Conservation (phyloP, 2,329 filamentous ascomycete species). For the Aspergillus alliaceus region DNA sequence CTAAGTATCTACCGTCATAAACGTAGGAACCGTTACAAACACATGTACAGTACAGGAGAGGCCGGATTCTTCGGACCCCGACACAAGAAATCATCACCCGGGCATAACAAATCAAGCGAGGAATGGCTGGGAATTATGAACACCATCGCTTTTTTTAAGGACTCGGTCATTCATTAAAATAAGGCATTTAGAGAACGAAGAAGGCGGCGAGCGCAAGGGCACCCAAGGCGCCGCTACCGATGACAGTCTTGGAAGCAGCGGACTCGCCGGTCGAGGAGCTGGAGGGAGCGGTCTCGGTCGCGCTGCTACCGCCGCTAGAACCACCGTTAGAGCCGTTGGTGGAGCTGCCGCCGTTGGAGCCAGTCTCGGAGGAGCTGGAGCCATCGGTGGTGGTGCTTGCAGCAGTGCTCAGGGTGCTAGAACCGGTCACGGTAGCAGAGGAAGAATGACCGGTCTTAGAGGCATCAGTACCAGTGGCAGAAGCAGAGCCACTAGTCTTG, state of each 20-base stretch:
- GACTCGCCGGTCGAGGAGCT: conserved; percentile 20
- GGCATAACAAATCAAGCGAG: conserved; percentile 2
- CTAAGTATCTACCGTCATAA: conserved; percentile 10
- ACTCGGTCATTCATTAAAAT: conserved; percentile 1
- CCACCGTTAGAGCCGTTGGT: conserved; percentile 10
- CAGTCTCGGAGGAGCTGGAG: conserved; percentile 13
- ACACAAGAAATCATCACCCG: neutral
- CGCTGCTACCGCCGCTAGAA: conserved; percentile 5
- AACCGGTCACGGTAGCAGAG: conserved; percentile 8
- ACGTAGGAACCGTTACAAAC: conserved; percentile 5
- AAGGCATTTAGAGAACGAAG: conserved; percentile 37
- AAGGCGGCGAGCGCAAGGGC: conserved; percentile 44
- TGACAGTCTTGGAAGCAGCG: conserved; percentile 31
- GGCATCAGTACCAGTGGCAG: conserved; percentile 1
- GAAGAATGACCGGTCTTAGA: conserved; percentile 3
- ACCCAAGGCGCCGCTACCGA: conserved; percentile 36
- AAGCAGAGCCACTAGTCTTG: conserved; percentile 13
- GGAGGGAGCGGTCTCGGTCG: conserved; percentile 12
- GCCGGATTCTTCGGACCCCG: conserved; percentile 4
- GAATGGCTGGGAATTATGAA: conserved; percentile 5
- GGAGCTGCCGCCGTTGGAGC: conserved; percentile 17
- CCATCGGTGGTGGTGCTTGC: conserved; percentile 10
- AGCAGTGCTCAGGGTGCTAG: conserved; percentile 6
- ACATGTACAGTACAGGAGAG: conserved; percentile 15
- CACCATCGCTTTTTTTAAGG: conserved; percentile 2